These are phyloP conservation scores for Fusarium fujikuroi DNA, from an alignment of 2,329 filamentous ascomycete genomes.

Conservation along the genomic window DNA sequence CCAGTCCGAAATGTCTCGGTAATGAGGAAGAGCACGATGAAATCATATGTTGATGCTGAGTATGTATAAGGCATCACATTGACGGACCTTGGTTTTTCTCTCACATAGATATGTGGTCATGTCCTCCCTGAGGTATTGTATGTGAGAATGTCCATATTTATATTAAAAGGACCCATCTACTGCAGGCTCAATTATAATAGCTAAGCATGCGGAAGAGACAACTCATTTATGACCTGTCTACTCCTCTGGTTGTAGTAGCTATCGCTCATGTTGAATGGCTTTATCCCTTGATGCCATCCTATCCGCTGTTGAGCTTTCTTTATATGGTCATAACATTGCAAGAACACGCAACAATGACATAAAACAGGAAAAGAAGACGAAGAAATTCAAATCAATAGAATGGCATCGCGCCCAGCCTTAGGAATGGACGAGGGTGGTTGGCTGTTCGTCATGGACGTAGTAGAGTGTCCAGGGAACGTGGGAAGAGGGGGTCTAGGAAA, in stretches of 20 bases:
- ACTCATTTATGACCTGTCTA: conserved; percentile 12
- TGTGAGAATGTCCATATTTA: conserved; percentile 5
- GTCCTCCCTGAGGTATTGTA: neutral
- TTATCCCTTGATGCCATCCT: conserved; percentile 37
- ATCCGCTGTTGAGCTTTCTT: conserved; percentile 40
- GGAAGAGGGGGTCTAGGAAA: neutral
- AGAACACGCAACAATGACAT: conserved; percentile 20
- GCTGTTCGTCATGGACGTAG: neutral
- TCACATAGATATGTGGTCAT: neutral
- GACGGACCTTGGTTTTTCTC: neutral
- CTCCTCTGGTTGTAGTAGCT: conserved; percentile 26
- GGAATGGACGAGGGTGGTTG: conserved; percentile 1
- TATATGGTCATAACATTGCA: conserved; percentile 28
- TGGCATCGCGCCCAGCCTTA: neutral
- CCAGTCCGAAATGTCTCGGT: conserved; percentile 19
- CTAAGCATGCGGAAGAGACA: conserved; percentile 17
- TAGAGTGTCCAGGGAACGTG: neutral
- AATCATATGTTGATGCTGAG: neutral
- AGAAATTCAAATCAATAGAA: conserved; percentile 1
- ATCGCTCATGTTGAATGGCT: conserved; percentile 52
- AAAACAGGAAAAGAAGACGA: neutral
- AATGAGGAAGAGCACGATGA: conserved; percentile 1
- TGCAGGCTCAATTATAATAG: conserved; percentile 19
- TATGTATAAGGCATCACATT: neutral
- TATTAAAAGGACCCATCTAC: conserved; percentile 14